These are phyloP conservation scores for Russula brevipes DNA, from an alignment of 768 basidiomycete genomes.

Conservation along the genomic window DNA sequence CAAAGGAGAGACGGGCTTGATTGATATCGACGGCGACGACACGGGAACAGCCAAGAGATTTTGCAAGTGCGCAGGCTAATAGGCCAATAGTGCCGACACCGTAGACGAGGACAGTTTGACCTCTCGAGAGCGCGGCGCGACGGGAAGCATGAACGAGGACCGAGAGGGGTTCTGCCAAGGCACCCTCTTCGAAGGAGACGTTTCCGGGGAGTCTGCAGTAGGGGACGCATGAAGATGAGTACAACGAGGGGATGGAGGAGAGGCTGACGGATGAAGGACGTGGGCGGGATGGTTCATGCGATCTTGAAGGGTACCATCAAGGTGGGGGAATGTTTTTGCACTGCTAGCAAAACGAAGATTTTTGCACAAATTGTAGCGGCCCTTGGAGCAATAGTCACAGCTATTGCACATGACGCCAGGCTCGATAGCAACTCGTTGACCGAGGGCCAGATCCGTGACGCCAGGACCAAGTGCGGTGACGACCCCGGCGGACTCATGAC, in stretches of 20 bases:
- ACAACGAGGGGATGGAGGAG: slow-evolving; percentile 4
- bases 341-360: slow-evolving; percentile 84
- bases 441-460: slow-evolving; percentile 56
- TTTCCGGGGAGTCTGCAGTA: slow-evolving; percentile 61
- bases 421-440: slow-evolving; percentile 91
- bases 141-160: slow-evolving; percentile 68
- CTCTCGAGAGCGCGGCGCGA: slow-evolving; percentile 40
- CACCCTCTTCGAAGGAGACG: slow-evolving; percentile 73
- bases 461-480: slow-evolving; percentile 78
- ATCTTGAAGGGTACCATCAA: slow-evolving; percentile 86
- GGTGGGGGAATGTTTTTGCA: slow-evolving; percentile 88
- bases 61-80: slow-evolving; percentile 77
- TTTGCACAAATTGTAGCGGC: slow-evolving; percentile 91
- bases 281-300: slow-evolving; percentile 85
- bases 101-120: slow-evolving; percentile 78
- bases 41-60: slow-evolving; percentile 60
- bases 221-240: slow-evolving; percentile 1
- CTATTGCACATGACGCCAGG: slow-evolving; percentile 83
- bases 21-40: slow-evolving; percentile 87
- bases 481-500: slow-evolving; percentile 89
- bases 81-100: slow-evolving; percentile 94
- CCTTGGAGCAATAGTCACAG: slow-evolving; percentile 63
- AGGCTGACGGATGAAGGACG: slow-evolving; percentile 76
- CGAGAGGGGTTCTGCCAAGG: slow-evolving; percentile 90
- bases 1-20: slow-evolving; percentile 72